Evolutionary conservation across 768 basidiomycete genomes (phyloP), one percentile per base, ranked within the genome.

Genomic region (Porphyrellus cyaneotinctus): DNA sequence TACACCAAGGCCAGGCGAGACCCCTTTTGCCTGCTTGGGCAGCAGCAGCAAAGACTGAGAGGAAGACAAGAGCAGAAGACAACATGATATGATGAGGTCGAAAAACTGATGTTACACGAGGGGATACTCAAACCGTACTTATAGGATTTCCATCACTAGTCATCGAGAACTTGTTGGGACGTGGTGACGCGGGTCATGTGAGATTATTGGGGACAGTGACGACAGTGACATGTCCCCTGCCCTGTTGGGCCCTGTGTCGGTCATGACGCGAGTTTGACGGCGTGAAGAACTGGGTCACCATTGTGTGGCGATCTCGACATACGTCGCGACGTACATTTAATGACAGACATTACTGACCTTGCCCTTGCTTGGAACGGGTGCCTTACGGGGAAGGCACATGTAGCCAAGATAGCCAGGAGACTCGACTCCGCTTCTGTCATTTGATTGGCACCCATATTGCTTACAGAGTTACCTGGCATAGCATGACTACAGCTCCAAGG

Each of bases 1-100:
- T 54, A 71, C 70, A 74, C 57, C 57, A 74, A 31, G 72, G 57
- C 72, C 72, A 74, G 41, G 58, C 57, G 20, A 74, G 64, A 38
- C 72, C 72, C 18, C 71, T 65, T 57, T 74, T 74, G 23, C 73
- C 72, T 23, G 72, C 73, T 14, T 57, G 62, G 31, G 58, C 64
- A 24, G 52, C 46, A 13, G 47, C 31, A 1, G 53, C 26, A 32
- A 67, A 64, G 8, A 59, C n/a, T 0, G 56, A 48, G 26, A 66
- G 51, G 31, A 62, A 26, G 36, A 61, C 38, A 13, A 68, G 17
- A 4, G 51, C 28, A 33, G 39, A 57, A 17, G 43, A 39, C 22
- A 64, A 37, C 66, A 67, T 70, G 11, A 24, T 12, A 8, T n/a
- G n/a, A n/a, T n/a, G 1, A 45, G 18, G 36, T 41, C 14, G n/a